Percentiles rank a stretch among this genome's conserved stretches.
These are phyloP conservation scores for Pseudocercospora crystallina DNA, from an alignment of 2,329 filamentous ascomycete species.

Conservation along the genomic window DNA sequence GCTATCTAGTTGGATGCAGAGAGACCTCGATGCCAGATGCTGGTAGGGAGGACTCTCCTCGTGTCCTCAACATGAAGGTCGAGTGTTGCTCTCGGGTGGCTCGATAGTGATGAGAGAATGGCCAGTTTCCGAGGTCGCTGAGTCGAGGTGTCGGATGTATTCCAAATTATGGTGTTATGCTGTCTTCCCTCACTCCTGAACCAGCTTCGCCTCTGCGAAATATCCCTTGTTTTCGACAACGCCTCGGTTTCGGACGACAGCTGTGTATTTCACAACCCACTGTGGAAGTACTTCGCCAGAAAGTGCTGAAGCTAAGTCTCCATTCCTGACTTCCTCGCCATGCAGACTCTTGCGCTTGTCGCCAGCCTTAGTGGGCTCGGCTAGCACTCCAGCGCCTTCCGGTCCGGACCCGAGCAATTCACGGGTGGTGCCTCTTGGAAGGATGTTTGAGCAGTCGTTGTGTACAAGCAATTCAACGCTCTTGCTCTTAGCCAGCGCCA, in stretches of 20 bases:
- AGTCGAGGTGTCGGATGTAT: too few species aligned
- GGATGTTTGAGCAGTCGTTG: conserved; percentile 87
- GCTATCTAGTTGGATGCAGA: too few species aligned
- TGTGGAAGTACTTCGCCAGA: conserved; percentile 78
- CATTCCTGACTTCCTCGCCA: conserved; percentile 44
- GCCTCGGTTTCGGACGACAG: conserved; percentile 86
- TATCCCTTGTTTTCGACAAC: conserved; percentile 99
- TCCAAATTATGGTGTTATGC: too few species aligned
- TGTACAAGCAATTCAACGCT: conserved; percentile 88
- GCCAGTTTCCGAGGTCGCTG: too few species aligned
- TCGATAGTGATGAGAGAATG: too few species aligned
- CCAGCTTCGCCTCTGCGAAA: conserved; percentile 74
- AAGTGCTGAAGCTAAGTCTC: conserved; percentile 65
- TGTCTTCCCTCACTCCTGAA: too few species aligned
- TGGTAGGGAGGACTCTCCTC: too few species aligned
- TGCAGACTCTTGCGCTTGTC: conserved; percentile 44
- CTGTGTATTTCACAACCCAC: conserved; percentile 97
- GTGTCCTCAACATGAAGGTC: too few species aligned
- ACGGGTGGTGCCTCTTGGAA: conserved; percentile 79
- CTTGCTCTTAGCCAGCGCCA: conserved; percentile 77
- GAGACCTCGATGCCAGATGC: too few species aligned
- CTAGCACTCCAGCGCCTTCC: conserved; percentile 73
- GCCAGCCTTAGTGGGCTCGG: conserved; percentile 46
- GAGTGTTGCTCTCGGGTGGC: too few species aligned
- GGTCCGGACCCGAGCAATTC: conserved; percentile 75